Evolutionary conservation across 1,139 yeast species (phyloP).

Genomic region (Yamadazyma mexicana): DNA sequence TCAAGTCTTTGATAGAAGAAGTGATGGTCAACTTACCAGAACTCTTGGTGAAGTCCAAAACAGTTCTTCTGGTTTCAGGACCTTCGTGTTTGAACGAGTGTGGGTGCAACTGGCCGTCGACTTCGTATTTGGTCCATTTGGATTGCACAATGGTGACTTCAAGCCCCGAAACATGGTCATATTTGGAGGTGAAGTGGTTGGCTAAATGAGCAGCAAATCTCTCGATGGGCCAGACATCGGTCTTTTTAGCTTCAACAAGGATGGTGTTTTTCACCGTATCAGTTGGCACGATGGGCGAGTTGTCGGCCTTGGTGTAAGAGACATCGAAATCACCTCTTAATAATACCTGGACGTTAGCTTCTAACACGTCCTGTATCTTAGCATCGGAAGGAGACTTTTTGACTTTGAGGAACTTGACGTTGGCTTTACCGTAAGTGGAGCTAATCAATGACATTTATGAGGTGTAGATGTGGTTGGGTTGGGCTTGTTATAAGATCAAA

Average conservation of each 20-base stretch:
- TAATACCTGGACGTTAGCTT: slow-evolving; percentile 75
- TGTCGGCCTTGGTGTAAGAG: slow-evolving; percentile 86
- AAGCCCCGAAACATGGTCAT: slow-evolving; percentile 71
- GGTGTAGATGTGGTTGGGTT: neutral
- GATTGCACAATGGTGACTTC: slow-evolving; percentile 67
- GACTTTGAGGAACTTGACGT: slow-evolving; percentile 87
- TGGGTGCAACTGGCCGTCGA: slow-evolving; percentile 71
- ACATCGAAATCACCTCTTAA: slow-evolving; percentile 75
- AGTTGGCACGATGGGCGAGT: slow-evolving; percentile 86
- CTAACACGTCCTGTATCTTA: slow-evolving; percentile 73
- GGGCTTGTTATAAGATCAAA: too few relatives aligned
- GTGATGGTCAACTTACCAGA: slow-evolving; percentile 52
- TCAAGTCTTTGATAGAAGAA: slow-evolving; percentile 80
- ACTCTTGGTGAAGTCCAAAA: slow-evolving; percentile 50
- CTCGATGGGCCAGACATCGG: slow-evolving; percentile 88
- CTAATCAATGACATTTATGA: slow-evolving; percentile 21
- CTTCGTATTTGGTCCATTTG: slow-evolving; percentile 76
- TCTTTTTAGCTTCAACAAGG: slow-evolving; percentile 74
- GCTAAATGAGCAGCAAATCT: slow-evolving; percentile 84
- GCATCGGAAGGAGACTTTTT: slow-evolving; percentile 73
- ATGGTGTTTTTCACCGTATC: slow-evolving; percentile 92
- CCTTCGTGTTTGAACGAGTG: slow-evolving; percentile 88
- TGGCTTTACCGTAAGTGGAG: slow-evolving; percentile 85
- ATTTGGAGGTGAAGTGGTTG: slow-evolving; percentile 73
- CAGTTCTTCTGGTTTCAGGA: slow-evolving; percentile 68